Percentiles rank a stretch among this genome's conserved stretches.
Conservation (phyloP, 106 monocot genomes). For the Dendrobium officinale region DNA sequence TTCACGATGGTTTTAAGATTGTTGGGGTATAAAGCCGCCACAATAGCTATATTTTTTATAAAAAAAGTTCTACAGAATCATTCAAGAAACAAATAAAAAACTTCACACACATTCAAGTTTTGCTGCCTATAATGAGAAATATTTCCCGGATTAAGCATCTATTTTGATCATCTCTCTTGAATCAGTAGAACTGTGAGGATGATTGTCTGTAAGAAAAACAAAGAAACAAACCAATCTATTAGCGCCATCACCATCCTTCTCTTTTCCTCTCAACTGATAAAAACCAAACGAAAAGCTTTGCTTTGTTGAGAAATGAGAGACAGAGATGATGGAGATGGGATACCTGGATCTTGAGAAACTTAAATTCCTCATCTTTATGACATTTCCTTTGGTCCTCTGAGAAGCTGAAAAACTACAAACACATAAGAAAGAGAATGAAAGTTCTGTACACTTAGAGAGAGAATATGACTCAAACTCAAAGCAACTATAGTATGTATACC, state of each 20-base stretch:
- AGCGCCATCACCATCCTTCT: background rate
- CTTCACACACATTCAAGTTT: no score
- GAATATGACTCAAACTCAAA: background rate
- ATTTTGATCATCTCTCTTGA: no score
- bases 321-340: background rate
- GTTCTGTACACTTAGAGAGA: background rate
- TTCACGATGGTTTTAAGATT: no score
- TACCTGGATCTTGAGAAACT: conserved; percentile 34
- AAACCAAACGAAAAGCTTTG: background rate
- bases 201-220: conserved; percentile 12
- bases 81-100: no score
- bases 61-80: no score
- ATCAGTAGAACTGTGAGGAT: conserved; percentile 16
- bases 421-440: background rate
- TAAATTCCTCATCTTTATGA: conserved; percentile 27
- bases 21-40: no score
- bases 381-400: conserved; percentile 5
- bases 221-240: background rate
- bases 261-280: background rate
- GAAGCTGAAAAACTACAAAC: background rate
- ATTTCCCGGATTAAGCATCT: no score
- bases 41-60: no score
- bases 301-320: background rate
- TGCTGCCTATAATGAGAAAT: no score
- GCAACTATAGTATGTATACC: background rate